These are phyloP conservation scores for Tagetes erecta DNA, from an alignment of 129 eudicot species.

Conservation along the genomic window DNA sequence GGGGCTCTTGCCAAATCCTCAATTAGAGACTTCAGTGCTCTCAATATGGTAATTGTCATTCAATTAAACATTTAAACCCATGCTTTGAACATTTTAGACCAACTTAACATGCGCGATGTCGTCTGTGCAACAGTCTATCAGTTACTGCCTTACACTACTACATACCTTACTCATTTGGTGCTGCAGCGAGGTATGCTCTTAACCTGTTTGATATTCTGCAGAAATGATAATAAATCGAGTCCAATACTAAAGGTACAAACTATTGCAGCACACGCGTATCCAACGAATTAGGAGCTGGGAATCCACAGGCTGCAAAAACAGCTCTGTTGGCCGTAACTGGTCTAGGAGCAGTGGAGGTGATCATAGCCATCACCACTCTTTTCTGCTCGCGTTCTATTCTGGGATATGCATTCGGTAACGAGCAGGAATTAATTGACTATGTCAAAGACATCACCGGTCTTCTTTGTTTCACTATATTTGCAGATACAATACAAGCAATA, in stretches of 20 bases:
- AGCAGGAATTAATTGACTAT: constrained; percentile 36
- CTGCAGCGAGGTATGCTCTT: constrained; percentile 47
- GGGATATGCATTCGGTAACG: constrained; percentile 36
- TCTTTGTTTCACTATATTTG: constrained; percentile 38
- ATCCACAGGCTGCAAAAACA: constrained; percentile 37
- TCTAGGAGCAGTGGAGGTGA: constrained; percentile 35
- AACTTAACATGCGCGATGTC: not conserved
- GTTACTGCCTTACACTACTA: constrained; percentile 36
- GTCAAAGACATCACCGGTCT: constrained; percentile 33
- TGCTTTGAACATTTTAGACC: not conserved
- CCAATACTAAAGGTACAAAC: not conserved
- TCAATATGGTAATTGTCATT: constrained; percentile 51
- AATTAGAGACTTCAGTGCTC: constrained; percentile 63
- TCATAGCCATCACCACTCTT: constrained; percentile 27
- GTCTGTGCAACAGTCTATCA: constrained; percentile 37
- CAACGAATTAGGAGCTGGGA: constrained; percentile 43
- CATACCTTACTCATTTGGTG: constrained; percentile 53
- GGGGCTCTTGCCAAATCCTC: constrained; percentile 57
- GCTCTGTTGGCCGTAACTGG: constrained; percentile 16
- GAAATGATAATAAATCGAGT: not conserved
- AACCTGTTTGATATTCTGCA: not conserved
- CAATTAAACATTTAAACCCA: not conserved
- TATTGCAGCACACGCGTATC: constrained; percentile 37
- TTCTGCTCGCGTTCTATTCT: constrained; percentile 33
- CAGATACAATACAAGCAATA: constrained; percentile 37